phyloP scores from a whole-genome alignment of 2,329 filamentous ascomycete genomes.

The Alternaria panax region DNA sequence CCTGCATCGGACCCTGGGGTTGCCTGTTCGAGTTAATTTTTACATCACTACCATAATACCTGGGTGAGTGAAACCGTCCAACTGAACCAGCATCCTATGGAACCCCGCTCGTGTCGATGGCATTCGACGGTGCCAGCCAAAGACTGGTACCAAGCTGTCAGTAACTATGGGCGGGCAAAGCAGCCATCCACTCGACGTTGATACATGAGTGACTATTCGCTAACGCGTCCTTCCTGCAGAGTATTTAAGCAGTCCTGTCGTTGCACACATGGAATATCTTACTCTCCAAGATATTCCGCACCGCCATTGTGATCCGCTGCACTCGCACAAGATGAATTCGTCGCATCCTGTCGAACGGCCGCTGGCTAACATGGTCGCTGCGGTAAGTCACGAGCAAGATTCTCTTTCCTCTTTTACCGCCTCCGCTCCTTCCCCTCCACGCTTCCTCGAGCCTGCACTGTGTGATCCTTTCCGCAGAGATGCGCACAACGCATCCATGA shows the following conservation, averaged over 20 bases:
- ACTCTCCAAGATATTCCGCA: conserved; percentile 50
- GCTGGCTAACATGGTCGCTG: conserved; percentile 35
- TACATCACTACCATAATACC: conserved; percentile 18
- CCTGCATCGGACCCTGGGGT: conserved; percentile 9
- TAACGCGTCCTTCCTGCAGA: conserved; percentile 13
- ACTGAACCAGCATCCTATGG: not conserved
- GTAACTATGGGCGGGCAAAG: conserved; percentile 14
- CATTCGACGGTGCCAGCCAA: conserved; percentile 14
- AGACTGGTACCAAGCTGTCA: conserved; percentile 20
- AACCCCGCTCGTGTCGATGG: conserved; percentile 10
- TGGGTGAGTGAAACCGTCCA: conserved; percentile 13
- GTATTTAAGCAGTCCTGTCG: conserved; percentile 18
- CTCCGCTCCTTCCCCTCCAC: not conserved
- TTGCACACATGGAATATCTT: conserved; percentile 47
- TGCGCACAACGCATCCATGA: not conserved
- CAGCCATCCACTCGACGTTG: conserved; percentile 11
- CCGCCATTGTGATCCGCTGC: conserved; percentile 38
- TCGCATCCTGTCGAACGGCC: conserved; percentile 32
- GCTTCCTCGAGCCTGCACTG: conserved; percentile 5
- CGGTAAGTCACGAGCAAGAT: conserved; percentile 34
- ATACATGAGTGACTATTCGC: conserved; percentile 1
- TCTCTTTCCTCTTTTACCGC: conserved; percentile 15
- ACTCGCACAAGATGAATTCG: conserved; percentile 40
- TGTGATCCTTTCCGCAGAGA: conserved; percentile 6
- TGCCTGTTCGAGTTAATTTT: conserved; percentile 10